Evolutionary conservation across 1,284 basidiomycete genomes (phyloP), one percentile per base, ranked within the genome.

Genomic region (Ustilago trichophora): DNA sequence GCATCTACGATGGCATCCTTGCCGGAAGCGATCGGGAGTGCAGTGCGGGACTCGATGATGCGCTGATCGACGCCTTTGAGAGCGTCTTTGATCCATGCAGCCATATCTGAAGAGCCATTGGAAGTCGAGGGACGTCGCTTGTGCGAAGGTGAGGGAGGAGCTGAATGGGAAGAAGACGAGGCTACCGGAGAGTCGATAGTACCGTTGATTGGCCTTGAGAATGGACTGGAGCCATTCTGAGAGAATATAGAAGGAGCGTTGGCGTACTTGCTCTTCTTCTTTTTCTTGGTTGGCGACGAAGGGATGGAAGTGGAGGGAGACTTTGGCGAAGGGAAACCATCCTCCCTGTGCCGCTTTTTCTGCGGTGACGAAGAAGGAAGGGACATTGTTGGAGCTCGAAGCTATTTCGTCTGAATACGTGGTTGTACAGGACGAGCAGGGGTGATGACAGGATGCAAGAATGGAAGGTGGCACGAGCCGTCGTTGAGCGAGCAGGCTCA

Each of bases 11-110:
- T 51, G 33, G 46, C 63, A 33, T 75, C 52, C 27, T 71, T 70
- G 16, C 73, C 77, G 0, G 71, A 66, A 41, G 60, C 58, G 32
- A 81, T 76, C 31, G 79, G 78, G 6, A 81, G 68, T 11, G 53
- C 57, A 21, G 48, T 34, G 4, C 71, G 53, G 6, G 66, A 63
- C 12, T 72, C 70, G 9, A 44, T 6, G 41, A 75, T 70, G 22
- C 55, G 47, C 11, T 47, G 60, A 29, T 75, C 62, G 18, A 66
- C 67, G 9, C 40, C 29, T 18, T 57, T 64, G 31, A 64, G 60
- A 3, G 60, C 54, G 15, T 53, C 53, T 44, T 31, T 34, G 36
- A 57, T 53, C 60, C 60, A 64, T 15, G 49, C 45, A 24, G 54
- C 27, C 19, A 37, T 27, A 19, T 47, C 44, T 8, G 49, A 33